Base-by-base conservation (phyloP, 257 asterid genomes). In the Jasminum sambac region DNA sequence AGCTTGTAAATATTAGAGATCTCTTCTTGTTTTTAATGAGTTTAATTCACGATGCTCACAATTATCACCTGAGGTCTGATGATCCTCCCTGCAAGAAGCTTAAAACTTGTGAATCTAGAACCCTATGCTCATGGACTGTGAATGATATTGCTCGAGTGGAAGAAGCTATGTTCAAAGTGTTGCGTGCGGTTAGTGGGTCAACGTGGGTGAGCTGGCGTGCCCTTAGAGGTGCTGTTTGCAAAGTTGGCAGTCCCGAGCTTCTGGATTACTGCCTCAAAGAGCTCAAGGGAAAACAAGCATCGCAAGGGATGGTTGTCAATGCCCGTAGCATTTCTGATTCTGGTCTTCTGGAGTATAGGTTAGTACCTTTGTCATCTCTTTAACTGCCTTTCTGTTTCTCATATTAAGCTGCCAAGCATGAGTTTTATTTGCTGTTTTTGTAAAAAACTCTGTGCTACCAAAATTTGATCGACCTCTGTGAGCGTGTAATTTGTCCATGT, bases 201-300 rank as follows among this genome's bases (percentile, higher is more conserved):
- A 85, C 88, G 77, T 94, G 99, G 99, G 97, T 94, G 69, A 85
- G 95, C 68, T 89, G 91, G 96, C 95, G 99, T 60, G 89, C 97
- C 64, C 91, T 94, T 62, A 88, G 86, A 77, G 99, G 97, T 62
- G 97, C 99, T 42, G 97, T 94, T 65, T 94, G 91, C 82, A 84
- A 81, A 81, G 83, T 73, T 34, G 99, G 96, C 4, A 44, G 91
- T 37, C 96, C 96, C 0, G 96, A 94, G 84, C 96, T 94, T 72
- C 76, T 94, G 74, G 96, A 91, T 77, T 91, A 85, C 84, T 91
- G 97, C 87, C 93, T 94, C 34, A 89, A 89, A 77, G 96, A 81
- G 76, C 89, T 94, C 1, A 82, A 86, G 65, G 98, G 99, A 21
- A 91, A 89, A 67, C 82, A 80, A 78, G 89, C 93, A 41, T 90